Conservation (phyloP, 352 stramenopile genomes). For the Phytophthora hibernalis region DNA sequence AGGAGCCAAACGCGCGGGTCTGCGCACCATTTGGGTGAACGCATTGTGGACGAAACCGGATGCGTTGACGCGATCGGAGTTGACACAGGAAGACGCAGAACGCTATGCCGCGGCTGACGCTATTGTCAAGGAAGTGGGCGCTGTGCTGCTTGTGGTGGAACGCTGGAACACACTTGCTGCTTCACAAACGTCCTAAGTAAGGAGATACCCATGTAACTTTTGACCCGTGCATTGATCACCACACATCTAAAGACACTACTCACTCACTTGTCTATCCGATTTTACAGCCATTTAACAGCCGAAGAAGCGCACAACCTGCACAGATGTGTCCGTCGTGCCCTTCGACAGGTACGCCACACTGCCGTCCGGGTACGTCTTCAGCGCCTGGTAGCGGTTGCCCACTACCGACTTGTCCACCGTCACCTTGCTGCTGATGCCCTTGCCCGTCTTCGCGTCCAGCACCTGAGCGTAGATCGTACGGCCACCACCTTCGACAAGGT, state of each 20-base stretch:
- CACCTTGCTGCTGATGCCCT: no score
- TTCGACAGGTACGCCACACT: no score
- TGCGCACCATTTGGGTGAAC: slow-evolving; percentile 78
- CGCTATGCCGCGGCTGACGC: slow-evolving; percentile 57
- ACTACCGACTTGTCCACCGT: no score
- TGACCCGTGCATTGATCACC: slow-evolving; percentile 12
- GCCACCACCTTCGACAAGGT: no score
- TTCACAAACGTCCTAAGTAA: not conserved
- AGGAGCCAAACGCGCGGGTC: slow-evolving; percentile 64
- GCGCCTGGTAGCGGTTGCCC: no score
- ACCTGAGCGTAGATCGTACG: no score
- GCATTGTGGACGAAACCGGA: slow-evolving; percentile 49
- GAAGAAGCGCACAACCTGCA: slow-evolving; percentile 63
- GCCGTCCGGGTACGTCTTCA: no score
- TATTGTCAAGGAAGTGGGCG: slow-evolving; percentile 61
- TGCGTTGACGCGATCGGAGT: slow-evolving; percentile 41
- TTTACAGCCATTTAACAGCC: slow-evolving; percentile 39
- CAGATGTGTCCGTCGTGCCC: slow-evolving; percentile 40
- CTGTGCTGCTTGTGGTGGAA: slow-evolving; percentile 49
- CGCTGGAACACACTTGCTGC: slow-evolving; percentile 51
- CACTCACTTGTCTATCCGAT: slow-evolving; percentile 13
- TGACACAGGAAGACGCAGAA: slow-evolving; percentile 37
- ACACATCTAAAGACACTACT: slow-evolving; percentile 13
- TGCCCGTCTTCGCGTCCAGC: no score
- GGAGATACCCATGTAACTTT: not conserved